These are phyloP conservation scores for Suillus paluster DNA, from an alignment of 768 basidiomycete species.

Conservation along the genomic window DNA sequence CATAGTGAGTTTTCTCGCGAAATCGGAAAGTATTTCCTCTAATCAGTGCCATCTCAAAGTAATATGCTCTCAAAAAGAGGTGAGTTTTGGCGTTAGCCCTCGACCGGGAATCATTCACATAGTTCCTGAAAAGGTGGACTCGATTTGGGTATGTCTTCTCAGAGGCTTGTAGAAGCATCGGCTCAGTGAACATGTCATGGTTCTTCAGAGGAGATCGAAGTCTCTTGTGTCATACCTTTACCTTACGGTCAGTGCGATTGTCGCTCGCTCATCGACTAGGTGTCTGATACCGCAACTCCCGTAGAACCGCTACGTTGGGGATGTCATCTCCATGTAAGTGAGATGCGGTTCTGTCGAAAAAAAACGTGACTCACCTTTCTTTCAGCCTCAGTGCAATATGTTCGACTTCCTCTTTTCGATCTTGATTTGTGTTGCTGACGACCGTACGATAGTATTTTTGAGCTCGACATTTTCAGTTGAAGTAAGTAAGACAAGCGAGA, in stretches of 20 bases:
- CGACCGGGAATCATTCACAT: background rate
- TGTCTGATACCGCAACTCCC: background rate
- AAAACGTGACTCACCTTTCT: background rate
- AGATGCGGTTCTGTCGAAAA: background rate
- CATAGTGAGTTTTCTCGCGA: constrained; percentile 2
- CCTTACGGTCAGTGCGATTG: constrained; percentile 5
- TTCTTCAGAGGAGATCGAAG: background rate
- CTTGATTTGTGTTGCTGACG: background rate
- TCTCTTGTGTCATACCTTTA: constrained; percentile 11
- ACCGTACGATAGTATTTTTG: constrained; percentile 8
- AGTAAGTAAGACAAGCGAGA: constrained; percentile 5
- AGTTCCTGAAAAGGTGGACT: constrained; percentile 7
- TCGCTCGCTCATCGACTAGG: background rate
- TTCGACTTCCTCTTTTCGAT: constrained; percentile 1
- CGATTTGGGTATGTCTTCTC: constrained; percentile 14
- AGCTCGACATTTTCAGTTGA: constrained; percentile 10
- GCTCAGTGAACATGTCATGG: background rate
- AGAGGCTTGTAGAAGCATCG: background rate
- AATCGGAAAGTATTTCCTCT: background rate
- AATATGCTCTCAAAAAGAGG: constrained; percentile 4
- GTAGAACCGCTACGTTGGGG: constrained; percentile 16
- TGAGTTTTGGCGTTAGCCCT: background rate
- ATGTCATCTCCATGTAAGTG: constrained; percentile 9
- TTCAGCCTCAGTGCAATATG: constrained; percentile 12
- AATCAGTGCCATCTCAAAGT: background rate